A percentile compares a stretch with the other conserved stretches of the same genome.
These are phyloP conservation scores for Neoboletus subvelutipes DNA, from an alignment of 768 basidiomycete genomes.

Conservation along the genomic window DNA sequence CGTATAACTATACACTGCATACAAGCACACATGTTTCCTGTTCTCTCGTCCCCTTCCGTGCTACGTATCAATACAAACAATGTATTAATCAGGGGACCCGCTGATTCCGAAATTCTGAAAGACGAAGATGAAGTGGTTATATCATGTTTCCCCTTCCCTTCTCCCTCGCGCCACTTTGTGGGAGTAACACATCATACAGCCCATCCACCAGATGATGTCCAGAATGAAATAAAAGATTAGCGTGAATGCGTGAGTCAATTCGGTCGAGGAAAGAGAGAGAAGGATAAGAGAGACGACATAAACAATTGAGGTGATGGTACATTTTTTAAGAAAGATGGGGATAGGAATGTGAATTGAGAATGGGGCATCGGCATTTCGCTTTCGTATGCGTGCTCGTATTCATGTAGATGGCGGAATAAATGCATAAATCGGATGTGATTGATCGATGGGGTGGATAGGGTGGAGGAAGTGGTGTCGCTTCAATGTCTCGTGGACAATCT, in stretches of 20 bases:
- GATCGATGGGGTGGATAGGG: not conserved
- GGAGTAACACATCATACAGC: slow-evolving; percentile 4
- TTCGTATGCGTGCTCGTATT: not conserved
- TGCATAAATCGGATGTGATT: not conserved
- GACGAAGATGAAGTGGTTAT: not conserved
- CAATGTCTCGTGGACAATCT: not conserved
- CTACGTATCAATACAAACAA: not conserved
- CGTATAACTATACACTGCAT: too few relatives aligned
- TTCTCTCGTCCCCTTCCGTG: too few relatives aligned
- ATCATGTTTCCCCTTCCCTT: not conserved
- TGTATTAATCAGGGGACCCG: too few relatives aligned
- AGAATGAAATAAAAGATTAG: not conserved
- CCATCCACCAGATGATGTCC: not conserved
- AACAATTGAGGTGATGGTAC: slow-evolving; percentile 1
- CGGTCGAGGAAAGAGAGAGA: not conserved
- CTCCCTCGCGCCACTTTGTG: too few relatives aligned
- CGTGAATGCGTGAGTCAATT: not conserved
- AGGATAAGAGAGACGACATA: not conserved
- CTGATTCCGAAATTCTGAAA: too few relatives aligned
- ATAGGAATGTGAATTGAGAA: not conserved
- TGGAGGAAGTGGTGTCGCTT: slow-evolving; percentile 3
- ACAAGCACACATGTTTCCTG: too few relatives aligned
- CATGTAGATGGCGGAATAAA: not conserved
- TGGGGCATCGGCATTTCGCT: not conserved
- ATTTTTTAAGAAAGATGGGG: slow-evolving; percentile 4